A percentile compares a stretch with the other conserved stretches of the same genome.
These are phyloP conservation scores for Monosporascus sp. DNA, from an alignment of 2,329 filamentous ascomycete species.

Conservation along the genomic window DNA sequence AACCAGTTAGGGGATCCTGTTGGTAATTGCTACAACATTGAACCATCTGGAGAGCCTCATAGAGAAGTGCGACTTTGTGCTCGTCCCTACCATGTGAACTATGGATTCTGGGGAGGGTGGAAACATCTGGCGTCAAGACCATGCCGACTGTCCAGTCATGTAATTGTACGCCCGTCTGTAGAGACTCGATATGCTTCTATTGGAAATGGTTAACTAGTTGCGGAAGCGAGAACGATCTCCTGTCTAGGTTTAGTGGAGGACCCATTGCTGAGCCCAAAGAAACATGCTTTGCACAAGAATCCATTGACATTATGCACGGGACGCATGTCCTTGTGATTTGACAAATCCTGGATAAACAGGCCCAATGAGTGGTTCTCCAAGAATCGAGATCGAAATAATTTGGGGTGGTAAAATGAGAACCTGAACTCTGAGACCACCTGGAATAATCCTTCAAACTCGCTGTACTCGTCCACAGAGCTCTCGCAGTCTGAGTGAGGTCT, in stretches of 20 bases:
- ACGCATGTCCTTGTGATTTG: slow-evolving; percentile 52
- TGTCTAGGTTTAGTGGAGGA: slow-evolving; percentile 24
- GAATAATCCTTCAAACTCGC: slow-evolving; percentile 54
- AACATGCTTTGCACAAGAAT: slow-evolving; percentile 52
- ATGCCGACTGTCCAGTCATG: slow-evolving; percentile 44
- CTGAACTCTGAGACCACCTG: slow-evolving; percentile 57
- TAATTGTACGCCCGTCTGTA: slow-evolving; percentile 14
- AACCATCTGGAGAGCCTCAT: slow-evolving; percentile 33
- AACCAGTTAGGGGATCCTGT: background rate
- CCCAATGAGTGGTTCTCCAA: slow-evolving; percentile 49
- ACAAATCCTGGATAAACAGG: slow-evolving; percentile 55
- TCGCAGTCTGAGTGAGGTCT: slow-evolving; percentile 48
- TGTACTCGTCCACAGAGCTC: slow-evolving; percentile 59
- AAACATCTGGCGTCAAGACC: slow-evolving; percentile 36
- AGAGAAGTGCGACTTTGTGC: slow-evolving; percentile 30
- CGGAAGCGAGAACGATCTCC: slow-evolving; percentile 48
- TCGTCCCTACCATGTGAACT: slow-evolving; percentile 24
- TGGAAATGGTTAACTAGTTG: slow-evolving; percentile 57
- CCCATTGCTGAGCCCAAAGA: slow-evolving; percentile 27
- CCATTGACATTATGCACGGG: slow-evolving; percentile 49
- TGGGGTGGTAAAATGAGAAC: slow-evolving; percentile 58
- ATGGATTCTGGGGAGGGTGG: slow-evolving; percentile 24
- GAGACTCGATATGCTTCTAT: slow-evolving; percentile 31
- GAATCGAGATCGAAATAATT: slow-evolving; percentile 53
- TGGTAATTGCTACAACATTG: slow-evolving; percentile 17